phyloP scores from a whole-genome alignment of 2,329 filamentous ascomycete genomes.

The Alternaria sp. region DNA sequence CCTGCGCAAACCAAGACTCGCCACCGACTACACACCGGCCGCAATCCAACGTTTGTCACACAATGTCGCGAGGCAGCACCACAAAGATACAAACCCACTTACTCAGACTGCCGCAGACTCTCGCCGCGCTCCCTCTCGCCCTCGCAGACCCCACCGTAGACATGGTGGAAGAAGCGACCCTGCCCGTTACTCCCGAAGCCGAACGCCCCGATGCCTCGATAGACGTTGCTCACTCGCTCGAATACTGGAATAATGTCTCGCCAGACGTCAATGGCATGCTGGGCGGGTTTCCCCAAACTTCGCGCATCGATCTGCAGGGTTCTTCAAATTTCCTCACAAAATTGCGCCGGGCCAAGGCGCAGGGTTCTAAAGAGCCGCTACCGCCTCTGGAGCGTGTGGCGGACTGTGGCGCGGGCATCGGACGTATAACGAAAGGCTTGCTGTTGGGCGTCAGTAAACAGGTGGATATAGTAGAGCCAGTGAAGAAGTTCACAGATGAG shows the following conservation, averaged over 20 bases:
- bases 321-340: conserved; percentile 73
- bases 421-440: conserved; percentile 79
- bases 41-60: background rate
- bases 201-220: conserved; percentile 52
- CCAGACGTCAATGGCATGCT: conserved; percentile 76
- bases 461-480: conserved; percentile 86
- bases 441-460: conserved; percentile 71
- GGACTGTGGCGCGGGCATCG: conserved; percentile 75
- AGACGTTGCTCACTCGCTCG: conserved; percentile 51
- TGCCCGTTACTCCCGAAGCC: conserved; percentile 20
- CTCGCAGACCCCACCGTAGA: conserved; percentile 23
- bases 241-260: conserved; percentile 60
- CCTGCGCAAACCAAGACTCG: background rate
- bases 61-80: background rate
- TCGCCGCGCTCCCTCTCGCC: background rate
- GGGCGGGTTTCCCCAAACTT: conserved; percentile 73
- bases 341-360: conserved; percentile 52
- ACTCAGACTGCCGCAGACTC: conserved; percentile 5
- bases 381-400: conserved; percentile 53
- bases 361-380: conserved; percentile 28
- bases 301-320: conserved; percentile 73
- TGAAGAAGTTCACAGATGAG: conserved; percentile 76
- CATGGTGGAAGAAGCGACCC: conserved; percentile 35
- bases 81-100: background rate
- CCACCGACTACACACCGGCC: background rate